A percentile compares a stretch with the other conserved stretches of the same genome.
These are phyloP conservation scores for Thyridium curvatum DNA, from an alignment of 2,329 filamentous ascomycete species.

Conservation along the genomic window DNA sequence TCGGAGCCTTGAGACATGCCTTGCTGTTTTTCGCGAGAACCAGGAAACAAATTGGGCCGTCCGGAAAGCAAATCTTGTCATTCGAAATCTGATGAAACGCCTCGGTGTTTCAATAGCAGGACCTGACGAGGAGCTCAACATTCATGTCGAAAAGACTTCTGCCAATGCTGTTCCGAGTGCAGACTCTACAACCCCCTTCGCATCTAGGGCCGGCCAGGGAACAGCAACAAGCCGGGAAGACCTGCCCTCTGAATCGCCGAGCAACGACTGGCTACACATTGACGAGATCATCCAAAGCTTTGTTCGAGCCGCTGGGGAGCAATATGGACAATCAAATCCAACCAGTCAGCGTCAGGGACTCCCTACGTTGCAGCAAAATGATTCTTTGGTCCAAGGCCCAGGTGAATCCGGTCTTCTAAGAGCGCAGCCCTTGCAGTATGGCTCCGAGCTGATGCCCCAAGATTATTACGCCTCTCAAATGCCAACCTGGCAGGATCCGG, in stretches of 20 bases:
- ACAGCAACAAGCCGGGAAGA: too few species aligned
- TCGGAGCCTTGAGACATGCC: constrained; percentile 31
- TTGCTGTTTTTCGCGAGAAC: constrained; percentile 40
- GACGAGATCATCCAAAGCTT: constrained; percentile 30
- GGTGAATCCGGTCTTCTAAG: too few species aligned
- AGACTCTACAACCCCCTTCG: too few species aligned
- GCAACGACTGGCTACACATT: constrained; percentile 22
- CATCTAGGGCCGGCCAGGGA: too few species aligned
- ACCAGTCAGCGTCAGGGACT: too few species aligned
- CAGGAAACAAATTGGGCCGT: constrained; percentile 44
- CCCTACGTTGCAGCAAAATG: too few species aligned
- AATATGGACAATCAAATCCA: too few species aligned
- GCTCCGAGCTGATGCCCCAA: too few species aligned
- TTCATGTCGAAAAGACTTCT: constrained; percentile 2
- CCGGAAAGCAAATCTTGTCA: constrained; percentile 34
- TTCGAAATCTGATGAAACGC: constrained; percentile 37
- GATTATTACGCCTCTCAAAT: too few species aligned
- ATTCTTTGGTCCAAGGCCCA: too few species aligned
- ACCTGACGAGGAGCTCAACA: constrained; percentile 5
- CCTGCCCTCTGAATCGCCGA: too few species aligned
- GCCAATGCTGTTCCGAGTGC: not conserved
- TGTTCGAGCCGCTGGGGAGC: constrained; percentile 9
- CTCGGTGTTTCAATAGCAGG: constrained; percentile 22
- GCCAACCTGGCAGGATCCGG: constrained; percentile 5
- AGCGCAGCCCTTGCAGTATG: too few species aligned